phyloP scores from a whole-genome alignment of 2,329 filamentous ascomycete species.

The Allantophomopsis lycopodina region DNA sequence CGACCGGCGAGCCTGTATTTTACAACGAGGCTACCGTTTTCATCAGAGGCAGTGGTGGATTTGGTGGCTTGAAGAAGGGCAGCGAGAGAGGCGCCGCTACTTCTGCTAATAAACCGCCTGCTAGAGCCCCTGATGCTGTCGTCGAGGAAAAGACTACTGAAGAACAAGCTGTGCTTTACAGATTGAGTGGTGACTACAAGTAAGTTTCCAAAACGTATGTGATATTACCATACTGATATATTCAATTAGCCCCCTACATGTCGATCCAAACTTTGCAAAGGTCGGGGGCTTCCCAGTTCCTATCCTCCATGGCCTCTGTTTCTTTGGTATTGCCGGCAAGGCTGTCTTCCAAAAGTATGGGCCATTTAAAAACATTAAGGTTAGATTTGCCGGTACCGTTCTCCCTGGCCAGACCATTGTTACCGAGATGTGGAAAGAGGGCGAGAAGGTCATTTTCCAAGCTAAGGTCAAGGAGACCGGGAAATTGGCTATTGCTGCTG shows the following conservation, averaged over 20 bases:
- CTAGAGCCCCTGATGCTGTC: constrained; percentile 64
- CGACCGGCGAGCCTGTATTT: constrained; percentile 80
- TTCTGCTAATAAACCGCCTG: constrained; percentile 64
- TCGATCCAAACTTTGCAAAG: constrained; percentile 89
- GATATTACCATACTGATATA: not conserved
- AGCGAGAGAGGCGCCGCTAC: constrained; percentile 68
- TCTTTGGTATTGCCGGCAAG: constrained; percentile 83
- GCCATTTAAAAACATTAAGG: constrained; percentile 80
- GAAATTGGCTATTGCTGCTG: constrained; percentile 73
- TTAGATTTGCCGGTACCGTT: constrained; percentile 77
- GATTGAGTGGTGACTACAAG: constrained; percentile 88
- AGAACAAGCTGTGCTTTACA: constrained; percentile 88
- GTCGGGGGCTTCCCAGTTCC: constrained; percentile 89
- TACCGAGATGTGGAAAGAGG: constrained; percentile 92
- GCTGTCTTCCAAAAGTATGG: constrained; percentile 79
- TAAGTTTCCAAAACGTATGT: constrained; percentile 17
- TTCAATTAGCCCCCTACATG: constrained; percentile 61
- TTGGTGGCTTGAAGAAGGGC: constrained; percentile 70
- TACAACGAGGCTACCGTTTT: constrained; percentile 96
- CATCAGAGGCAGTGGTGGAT: constrained; percentile 80
- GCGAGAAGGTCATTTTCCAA: constrained; percentile 69
- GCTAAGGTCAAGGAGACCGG: constrained; percentile 84
- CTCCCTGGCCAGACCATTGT: constrained; percentile 78
- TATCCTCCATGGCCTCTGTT: constrained; percentile 95
- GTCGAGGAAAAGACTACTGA: constrained; percentile 77